Percentiles rank a stretch among this genome's conserved stretches.
Conservation (phyloP, 805 yeast genomes). For the Saccharomycopsis oosterbeekiorum region DNA sequence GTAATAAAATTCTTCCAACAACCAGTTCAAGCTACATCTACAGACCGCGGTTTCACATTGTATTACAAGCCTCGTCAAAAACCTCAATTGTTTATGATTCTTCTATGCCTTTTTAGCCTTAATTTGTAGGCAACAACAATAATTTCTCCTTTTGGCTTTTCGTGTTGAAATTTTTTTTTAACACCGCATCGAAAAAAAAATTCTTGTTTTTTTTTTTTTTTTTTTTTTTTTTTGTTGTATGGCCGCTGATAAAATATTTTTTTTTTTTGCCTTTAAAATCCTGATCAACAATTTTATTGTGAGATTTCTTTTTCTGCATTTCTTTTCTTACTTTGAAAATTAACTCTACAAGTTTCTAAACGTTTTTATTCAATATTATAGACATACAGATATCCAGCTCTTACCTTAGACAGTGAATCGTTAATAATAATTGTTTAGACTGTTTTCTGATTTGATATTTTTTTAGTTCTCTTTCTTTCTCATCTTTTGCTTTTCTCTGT, state of each 20-base stretch:
- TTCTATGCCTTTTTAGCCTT: not conserved
- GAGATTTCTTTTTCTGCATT: not conserved
- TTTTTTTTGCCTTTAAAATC: not conserved
- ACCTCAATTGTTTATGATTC: not conserved
- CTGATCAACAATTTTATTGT: not conserved
- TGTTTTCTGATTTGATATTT: not conserved
- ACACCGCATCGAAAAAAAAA: not conserved
- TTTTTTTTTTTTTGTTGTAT: not conserved
- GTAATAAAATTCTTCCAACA: no score
- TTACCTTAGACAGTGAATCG: no score
- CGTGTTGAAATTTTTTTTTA: slow-evolving; percentile 1
- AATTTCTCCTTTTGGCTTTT: not conserved
- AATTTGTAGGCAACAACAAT: not conserved
- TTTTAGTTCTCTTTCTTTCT: not conserved
- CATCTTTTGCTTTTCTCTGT: not conserved
- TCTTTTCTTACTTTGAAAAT: not conserved
- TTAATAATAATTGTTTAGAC: no score
- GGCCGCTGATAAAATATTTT: not conserved
- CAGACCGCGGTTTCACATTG: no score
- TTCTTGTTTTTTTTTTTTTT: not conserved
- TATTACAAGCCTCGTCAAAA: no score
- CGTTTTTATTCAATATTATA: not conserved
- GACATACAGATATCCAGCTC: not conserved
- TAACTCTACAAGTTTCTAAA: no score
- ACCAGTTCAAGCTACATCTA: no score